Evolutionary conservation across 2,329 filamentous ascomycete genomes (phyloP).

Genomic region (Lachnellula suecica): DNA sequence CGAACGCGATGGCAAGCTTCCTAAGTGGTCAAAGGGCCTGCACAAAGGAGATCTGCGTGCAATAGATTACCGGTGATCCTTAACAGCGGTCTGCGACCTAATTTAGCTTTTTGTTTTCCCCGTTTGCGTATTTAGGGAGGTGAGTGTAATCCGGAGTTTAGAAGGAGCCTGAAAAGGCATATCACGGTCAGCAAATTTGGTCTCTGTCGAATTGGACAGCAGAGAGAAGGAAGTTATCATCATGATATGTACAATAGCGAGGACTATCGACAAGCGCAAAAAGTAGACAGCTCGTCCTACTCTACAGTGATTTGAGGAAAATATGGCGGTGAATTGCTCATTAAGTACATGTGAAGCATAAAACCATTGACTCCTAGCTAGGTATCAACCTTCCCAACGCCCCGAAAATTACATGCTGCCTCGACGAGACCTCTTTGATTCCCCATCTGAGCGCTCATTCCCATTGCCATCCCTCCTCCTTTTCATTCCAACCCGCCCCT

Average conservation of each 20-base stretch:
- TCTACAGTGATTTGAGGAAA: background rate
- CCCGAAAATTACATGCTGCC: background rate
- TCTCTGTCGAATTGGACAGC: constrained; percentile 1
- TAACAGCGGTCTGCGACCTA: background rate
- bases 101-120: constrained; percentile 1
- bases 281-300: background rate
- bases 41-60: constrained; percentile 44
- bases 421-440: constrained; percentile 13
- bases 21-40: constrained; percentile 72
- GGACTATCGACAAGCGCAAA: background rate
- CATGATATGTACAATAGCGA: constrained; percentile 5
- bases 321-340: background rate
- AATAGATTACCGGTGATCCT: constrained; percentile 32
- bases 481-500: background rate
- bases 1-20: constrained; percentile 82
- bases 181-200: constrained; percentile 8
- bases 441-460: constrained; percentile 8
- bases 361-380: background rate
- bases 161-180: constrained; percentile 7
- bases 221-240: constrained; percentile 3
- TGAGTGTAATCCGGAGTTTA: constrained; percentile 15
- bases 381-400: background rate
- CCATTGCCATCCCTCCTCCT: constrained; percentile 11
- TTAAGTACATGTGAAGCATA: background rate
- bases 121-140: constrained; percentile 7